Conservation (phyloP, 495 filamentous ascomycete species). For the Penicillium samsonianum region DNA sequence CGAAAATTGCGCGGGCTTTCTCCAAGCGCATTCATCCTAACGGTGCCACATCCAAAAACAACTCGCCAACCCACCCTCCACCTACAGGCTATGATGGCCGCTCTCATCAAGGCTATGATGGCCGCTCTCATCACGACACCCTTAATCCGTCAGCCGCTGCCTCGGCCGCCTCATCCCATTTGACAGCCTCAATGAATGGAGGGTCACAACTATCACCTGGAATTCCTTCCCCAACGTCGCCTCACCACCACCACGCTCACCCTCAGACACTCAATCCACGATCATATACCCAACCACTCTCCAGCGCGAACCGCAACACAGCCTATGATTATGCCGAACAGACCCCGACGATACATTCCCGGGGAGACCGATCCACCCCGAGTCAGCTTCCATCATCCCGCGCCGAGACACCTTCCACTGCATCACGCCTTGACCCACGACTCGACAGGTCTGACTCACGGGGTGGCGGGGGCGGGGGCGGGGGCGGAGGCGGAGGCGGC, state of each 20-base stretch:
- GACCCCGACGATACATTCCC: conserved; percentile 26
- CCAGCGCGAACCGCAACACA: conserved; percentile 31
- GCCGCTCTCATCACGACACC: conserved; percentile 53
- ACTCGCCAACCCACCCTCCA: conserved; percentile 74
- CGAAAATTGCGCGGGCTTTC: conserved; percentile 49
- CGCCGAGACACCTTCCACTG: conserved; percentile 35
- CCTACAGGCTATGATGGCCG: conserved; percentile 58
- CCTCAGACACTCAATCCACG: conserved; percentile 51
- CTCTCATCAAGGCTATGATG: conserved; percentile 55
- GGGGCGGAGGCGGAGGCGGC: conserved; percentile 11
- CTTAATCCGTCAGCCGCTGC: conserved; percentile 67
- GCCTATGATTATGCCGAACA: conserved; percentile 51
- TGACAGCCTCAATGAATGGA: conserved; percentile 71
- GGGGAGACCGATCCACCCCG: conserved; percentile 43
- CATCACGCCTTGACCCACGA: conserved; percentile 17
- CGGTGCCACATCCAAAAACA: conserved; percentile 70
- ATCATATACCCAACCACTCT: conserved; percentile 46
- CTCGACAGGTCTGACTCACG: conserved; percentile 52
- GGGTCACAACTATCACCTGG: conserved; percentile 64
- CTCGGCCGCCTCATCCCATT: conserved; percentile 71
- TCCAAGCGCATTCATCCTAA: conserved; percentile 91
- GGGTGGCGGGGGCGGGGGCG: conserved; percentile 45
- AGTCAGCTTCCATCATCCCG: conserved; percentile 43
- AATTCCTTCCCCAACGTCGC: conserved; percentile 86
- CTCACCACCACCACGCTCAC: conserved; percentile 52